Base-by-base conservation (phyloP, 805 yeast genomes). In the Scheffersomyces ergatensis region DNA sequence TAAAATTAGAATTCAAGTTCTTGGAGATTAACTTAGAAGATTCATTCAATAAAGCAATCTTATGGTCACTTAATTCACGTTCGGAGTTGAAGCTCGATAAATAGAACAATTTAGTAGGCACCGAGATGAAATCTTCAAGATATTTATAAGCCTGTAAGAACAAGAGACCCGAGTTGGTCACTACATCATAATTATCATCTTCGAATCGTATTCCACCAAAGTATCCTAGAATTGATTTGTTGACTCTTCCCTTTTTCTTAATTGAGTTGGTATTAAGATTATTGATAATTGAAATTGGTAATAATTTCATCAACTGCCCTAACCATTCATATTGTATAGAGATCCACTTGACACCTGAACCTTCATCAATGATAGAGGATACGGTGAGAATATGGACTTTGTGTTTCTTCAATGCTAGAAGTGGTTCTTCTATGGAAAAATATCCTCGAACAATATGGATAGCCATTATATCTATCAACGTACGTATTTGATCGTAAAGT, bases 291-390 rank as follows among this genome's bases (percentile, higher is more conserved):
- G 78, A 73, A 11, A 53, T 47, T 0, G 85, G 85, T 1, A 77
- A 65, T n/a, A 60, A 38, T 8, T 64, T 70, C 38, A 81, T 60
- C 14, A 84, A 55, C 42, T 82, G 77, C 0, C 85, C 88, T 11
- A 86, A 62, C 81, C 85, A 76, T 32, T 78, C 74, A 47, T 78
- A 75, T 53, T 86, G 95, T n/a, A 63, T 53, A 0, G 82, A 73
- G 9, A 72, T 51, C 95, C 95, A 86, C 31, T 70, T 48, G 20
- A 45, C 23, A 21, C 39, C 44, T 14, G 35, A 39, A 5, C 44
- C 36, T 4, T 74, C 52, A 9, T 48, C 49, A 7, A 68, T 48
- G 14, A 37, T 43, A 34, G 43, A 36, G 9, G 34, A 1, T 2
- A 83, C 77, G 36, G 74, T 76, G 24, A 71, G 70, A 1, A 85